These are phyloP conservation scores for Phytophthora agathidicida DNA, from an alignment of 352 stramenopile species.

Conservation along the genomic window DNA sequence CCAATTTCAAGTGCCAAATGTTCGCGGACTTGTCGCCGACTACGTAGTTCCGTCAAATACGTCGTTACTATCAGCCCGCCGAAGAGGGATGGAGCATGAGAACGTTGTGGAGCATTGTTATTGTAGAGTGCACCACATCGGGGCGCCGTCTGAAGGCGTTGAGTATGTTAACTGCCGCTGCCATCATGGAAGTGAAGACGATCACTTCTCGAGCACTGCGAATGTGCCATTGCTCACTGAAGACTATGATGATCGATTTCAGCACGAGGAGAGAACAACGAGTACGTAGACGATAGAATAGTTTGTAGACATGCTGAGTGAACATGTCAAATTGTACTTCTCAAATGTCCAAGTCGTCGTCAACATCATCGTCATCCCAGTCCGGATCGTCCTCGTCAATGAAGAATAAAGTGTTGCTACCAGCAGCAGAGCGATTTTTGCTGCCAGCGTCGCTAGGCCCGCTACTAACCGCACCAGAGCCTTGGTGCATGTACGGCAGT, in stretches of 20 bases:
- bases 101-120: conserved; percentile 9
- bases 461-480: background rate
- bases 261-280: background rate
- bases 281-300: background rate
- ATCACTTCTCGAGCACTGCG: conserved; percentile 15
- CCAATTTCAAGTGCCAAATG: conserved; percentile 28
- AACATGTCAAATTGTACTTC: background rate
- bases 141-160: background rate
- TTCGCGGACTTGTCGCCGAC: conserved; percentile 13
- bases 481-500: conserved; percentile 79
- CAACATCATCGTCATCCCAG: conserved; percentile 70
- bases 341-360: conserved; percentile 63
- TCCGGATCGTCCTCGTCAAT: conserved; percentile 85
- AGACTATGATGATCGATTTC: conserved; percentile 9
- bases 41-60: conserved; percentile 29
- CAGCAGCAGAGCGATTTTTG: background rate
- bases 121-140: conserved; percentile 11
- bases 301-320: background rate
- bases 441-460: background rate
- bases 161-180: conserved; percentile 30
- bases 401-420: conserved; percentile 60
- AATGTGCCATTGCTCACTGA: conserved; percentile 23
- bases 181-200: background rate
- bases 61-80: conserved; percentile 1
- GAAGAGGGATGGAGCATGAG: conserved; percentile 8